These are phyloP conservation scores for Lolium multiflorum DNA, from an alignment of 176 grass and related monocot species.

Conservation along the genomic window DNA sequence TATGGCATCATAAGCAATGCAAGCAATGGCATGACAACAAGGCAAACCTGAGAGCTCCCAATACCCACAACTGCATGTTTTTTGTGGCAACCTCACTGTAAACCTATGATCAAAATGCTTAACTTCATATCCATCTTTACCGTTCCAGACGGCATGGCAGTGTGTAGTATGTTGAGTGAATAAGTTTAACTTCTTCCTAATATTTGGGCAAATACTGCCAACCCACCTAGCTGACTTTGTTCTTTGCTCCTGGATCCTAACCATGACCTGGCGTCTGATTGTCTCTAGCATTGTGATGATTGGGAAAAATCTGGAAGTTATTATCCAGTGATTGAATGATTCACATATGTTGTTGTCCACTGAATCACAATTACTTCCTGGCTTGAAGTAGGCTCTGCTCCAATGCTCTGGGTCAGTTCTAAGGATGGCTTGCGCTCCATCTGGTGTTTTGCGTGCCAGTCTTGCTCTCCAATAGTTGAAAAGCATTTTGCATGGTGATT, in stretches of 20 bases:
- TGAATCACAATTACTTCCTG: not conserved
- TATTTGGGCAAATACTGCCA: not conserved
- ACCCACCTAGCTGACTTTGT: not conserved
- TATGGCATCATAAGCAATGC: not conserved
- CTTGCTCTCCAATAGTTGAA: not conserved
- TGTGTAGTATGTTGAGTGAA: not conserved
- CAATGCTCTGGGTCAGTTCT: not conserved
- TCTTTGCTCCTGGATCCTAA: not conserved
- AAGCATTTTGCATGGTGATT: not conserved
- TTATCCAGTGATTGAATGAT: slow-evolving; percentile 35
- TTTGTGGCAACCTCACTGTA: not conserved
- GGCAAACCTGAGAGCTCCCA: not conserved
- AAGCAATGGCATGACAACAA: not conserved
- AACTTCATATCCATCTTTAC: not conserved
- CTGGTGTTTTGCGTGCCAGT: not conserved
- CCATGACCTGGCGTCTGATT: not conserved
- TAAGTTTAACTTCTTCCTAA: not conserved
- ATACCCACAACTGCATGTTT: not conserved
- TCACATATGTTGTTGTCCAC: slow-evolving; percentile 10
- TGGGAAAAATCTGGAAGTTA: not conserved
- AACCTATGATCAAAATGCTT: not conserved
- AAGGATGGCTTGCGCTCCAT: not conserved
- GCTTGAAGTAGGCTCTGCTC: not conserved
- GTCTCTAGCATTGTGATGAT: not conserved
- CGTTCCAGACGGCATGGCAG: not conserved